These are phyloP conservation scores for Albugo candida DNA, from an alignment of 352 stramenopile species.

Conservation along the genomic window DNA sequence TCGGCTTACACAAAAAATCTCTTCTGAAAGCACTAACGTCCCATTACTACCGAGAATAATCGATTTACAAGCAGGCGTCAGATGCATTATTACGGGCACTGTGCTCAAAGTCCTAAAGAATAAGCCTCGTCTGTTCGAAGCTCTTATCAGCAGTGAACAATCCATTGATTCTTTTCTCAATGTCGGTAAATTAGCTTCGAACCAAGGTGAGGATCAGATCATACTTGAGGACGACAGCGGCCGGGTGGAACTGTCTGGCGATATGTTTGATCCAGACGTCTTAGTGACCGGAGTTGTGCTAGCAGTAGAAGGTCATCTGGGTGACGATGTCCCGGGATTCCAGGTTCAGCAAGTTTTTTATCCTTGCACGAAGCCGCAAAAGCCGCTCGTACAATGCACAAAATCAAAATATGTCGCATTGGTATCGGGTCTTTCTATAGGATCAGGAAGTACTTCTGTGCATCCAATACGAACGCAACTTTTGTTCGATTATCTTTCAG, in stretches of 20 bases:
- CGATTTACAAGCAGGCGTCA: conserved; percentile 38
- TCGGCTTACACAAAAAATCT: conserved; percentile 21
- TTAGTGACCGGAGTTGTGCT: conserved; percentile 63
- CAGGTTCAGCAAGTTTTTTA: conserved; percentile 38
- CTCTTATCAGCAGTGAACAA: conserved; percentile 35
- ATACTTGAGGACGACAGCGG: conserved; percentile 80
- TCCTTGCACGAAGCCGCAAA: conserved; percentile 26
- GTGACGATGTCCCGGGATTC: conserved; percentile 21
- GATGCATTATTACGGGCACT: conserved; percentile 59
- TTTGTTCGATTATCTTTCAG: conserved; percentile 60
- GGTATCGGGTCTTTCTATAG: conserved; percentile 31
- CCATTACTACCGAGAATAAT: conserved; percentile 54
- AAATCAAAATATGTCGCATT: conserved; percentile 47
- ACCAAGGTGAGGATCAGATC: conserved; percentile 35
- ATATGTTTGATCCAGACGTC: conserved; percentile 19
- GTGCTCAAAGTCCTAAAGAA: conserved; percentile 57
- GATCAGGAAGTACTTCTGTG: conserved; percentile 13
- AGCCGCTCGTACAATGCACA: conserved; percentile 18
- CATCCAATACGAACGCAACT: conserved; percentile 35
- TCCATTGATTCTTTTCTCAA: conserved; percentile 2
- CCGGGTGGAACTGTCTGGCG: conserved; percentile 46
- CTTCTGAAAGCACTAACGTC: conserved; percentile 9
- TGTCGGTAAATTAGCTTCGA: not conserved
- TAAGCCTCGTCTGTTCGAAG: conserved; percentile 70
- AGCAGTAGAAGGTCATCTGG: conserved; percentile 37